phyloP scores from a whole-genome alignment of 441 rosid species.

The Syzygium malaccense region DNA sequence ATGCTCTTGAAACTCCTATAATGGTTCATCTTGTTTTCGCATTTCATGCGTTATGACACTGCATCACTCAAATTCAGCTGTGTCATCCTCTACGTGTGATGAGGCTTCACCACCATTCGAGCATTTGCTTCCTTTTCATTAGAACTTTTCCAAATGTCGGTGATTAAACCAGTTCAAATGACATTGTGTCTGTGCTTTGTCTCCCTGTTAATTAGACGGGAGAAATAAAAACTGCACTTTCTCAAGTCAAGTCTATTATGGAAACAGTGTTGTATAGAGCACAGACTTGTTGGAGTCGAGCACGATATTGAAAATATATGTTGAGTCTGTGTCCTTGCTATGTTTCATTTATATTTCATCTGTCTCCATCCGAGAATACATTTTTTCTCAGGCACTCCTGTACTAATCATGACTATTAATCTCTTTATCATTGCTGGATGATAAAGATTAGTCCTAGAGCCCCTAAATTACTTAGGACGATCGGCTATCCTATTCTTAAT shows the following conservation, averaged over 20 bases:
- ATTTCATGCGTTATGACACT: slow-evolving; percentile 14
- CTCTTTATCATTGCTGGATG: neutral
- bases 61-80: slow-evolving; percentile 23
- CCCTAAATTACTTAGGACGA: neutral
- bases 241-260: neutral
- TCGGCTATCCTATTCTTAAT: neutral
- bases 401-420: neutral
- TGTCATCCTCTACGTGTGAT: neutral
- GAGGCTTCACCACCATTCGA: neutral
- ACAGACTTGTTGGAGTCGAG: neutral
- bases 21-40: neutral
- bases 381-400: neutral
- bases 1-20: neutral
- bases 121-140: slow-evolving; percentile 15
- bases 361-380: too few relatives aligned
- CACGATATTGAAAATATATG: neutral
- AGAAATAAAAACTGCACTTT: too few relatives aligned
- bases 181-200: too few relatives aligned
- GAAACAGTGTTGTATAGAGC: neutral
- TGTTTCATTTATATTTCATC: neutral
- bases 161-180: too few relatives aligned
- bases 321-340: neutral
- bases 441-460: neutral
- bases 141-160: neutral
- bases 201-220: too few relatives aligned